Base-by-base conservation (phyloP, 2,329 filamentous ascomycete species). In the Penicillium oxalicum region DNA sequence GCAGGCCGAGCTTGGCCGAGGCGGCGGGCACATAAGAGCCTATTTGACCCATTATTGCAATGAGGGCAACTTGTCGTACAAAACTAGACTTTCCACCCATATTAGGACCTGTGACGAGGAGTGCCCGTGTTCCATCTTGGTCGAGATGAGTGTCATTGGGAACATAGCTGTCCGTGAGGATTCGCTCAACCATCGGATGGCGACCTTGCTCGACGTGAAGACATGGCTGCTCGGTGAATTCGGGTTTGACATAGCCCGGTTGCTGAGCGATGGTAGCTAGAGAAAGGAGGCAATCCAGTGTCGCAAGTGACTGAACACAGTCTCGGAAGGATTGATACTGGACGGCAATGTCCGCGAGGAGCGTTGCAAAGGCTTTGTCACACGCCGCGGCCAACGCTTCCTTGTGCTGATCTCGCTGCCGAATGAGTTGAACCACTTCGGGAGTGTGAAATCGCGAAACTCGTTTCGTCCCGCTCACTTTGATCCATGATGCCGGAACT, bases 41-140 rank as follows among this genome's bases (percentile, higher is more conserved):
- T 55, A 96, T 86, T 65, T 98, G 93, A 6, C 89, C 90, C 74
- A 98, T 91, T 61, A 98, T 91, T 41, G 87, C 81, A 54, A 97
- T 89, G 5, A 98, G 81, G 8, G 93, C 91, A 39, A 95, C 83
- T 57, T 91, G 88, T 45, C 93, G 88, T 24, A 98, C 91, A 68
- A 95, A 98, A 49, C 87, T 93, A n/a, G 89, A 95, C 66, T 98
- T 98, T 48, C 93, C 93, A 61, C 93, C 93, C 93, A 98, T 98
- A 73, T 98, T 98, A 28, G 93, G 93, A 0, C 93, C 93, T 0
- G 93, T 98, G 61, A 98, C 85, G 48, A 97, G 84, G 58, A 96
- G 81, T 2, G 89, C 88, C 5, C 87, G 79, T 0, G 82, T 80
- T 0, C 75, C 65, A 1, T 82, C 78, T 3, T 82, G 79, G n/a